These are phyloP conservation scores for Lithospermum erythrorhizon DNA, from an alignment of 257 asterid genomes.

Conservation along the genomic window DNA sequence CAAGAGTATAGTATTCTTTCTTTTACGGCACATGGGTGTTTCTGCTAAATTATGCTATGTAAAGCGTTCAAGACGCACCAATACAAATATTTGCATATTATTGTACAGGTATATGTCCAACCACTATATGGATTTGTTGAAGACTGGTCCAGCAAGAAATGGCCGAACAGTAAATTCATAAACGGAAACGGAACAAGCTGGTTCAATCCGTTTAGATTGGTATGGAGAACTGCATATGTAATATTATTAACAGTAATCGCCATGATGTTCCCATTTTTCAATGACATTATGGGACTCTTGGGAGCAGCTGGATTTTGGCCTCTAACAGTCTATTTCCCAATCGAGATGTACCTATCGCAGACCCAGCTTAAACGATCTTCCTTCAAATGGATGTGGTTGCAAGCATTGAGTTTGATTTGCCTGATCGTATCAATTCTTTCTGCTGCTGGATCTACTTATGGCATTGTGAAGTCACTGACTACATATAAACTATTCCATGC, in stretches of 20 bases:
- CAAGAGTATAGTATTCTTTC: not conserved
- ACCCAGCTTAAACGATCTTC: conserved; percentile 25
- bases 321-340: conserved; percentile 46
- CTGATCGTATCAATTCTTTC: conserved; percentile 42
- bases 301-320: conserved; percentile 70
- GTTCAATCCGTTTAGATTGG: conserved; percentile 32
- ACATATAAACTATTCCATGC: conserved; percentile 29
- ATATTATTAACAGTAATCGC: conserved; percentile 35
- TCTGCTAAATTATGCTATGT: not conserved
- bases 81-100: not conserved
- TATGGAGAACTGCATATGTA: conserved; percentile 55
- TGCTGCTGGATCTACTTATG: conserved; percentile 53
- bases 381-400: conserved; percentile 34
- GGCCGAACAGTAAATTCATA: not conserved
- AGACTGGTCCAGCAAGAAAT: not conserved
- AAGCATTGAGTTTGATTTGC: conserved; percentile 31
- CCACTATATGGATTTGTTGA: not conserved
- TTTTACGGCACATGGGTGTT: not conserved
- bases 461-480: conserved; percentile 28
- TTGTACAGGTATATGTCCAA: not conserved
- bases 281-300: conserved; percentile 50
- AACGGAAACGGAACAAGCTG: not conserved
- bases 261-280: conserved; percentile 65
- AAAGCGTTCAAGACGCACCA: not conserved
- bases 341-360: conserved; percentile 45